A percentile compares a stretch with the other conserved stretches of the same genome.
Conservation (phyloP, 805 yeast species). For the Yamadazyma tumulicola region DNA sequence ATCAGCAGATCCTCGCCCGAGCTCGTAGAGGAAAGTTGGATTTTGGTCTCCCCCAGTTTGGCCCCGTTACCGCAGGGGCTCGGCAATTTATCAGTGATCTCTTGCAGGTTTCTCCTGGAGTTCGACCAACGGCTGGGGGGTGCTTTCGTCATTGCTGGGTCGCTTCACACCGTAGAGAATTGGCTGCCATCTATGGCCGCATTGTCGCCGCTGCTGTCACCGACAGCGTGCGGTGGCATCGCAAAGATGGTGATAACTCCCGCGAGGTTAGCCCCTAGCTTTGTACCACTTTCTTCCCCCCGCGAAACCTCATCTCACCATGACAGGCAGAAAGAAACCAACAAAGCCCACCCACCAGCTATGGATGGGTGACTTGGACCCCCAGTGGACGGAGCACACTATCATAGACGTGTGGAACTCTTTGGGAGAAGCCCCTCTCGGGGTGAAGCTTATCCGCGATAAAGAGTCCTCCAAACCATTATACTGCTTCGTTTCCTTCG, state of each 20-base stretch:
- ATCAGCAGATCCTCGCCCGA: constrained; percentile 21
- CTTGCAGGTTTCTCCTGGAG: no score
- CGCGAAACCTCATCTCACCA: no score
- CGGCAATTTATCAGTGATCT: constrained; percentile 30
- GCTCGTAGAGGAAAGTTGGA: constrained; percentile 39
- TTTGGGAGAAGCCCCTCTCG: constrained; percentile 57
- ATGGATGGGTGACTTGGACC: constrained; percentile 93
- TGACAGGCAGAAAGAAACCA: constrained; percentile 2
- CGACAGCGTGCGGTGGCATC: no score
- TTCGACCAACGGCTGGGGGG: background rate
- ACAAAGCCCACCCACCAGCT: constrained; percentile 34
- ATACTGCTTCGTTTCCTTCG: constrained; percentile 80
- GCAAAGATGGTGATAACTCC: no score
- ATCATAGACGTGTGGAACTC: constrained; percentile 67
- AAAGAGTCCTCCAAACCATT: constrained; percentile 45
- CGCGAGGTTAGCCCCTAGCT: no score
- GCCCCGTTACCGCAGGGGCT: constrained; percentile 34
- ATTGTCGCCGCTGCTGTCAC: no score
- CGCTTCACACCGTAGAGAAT: no score
- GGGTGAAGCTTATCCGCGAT: constrained; percentile 71
- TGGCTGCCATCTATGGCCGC: no score
- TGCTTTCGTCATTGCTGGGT: no score
- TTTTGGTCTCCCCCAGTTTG: constrained; percentile 42
- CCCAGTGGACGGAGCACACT: constrained; percentile 72
- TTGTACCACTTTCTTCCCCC: no score